Evolutionary conservation across 768 basidiomycete genomes (phyloP), one percentile per base, ranked within the genome.

Genomic region (Cystobasidium onofrii): DNA sequence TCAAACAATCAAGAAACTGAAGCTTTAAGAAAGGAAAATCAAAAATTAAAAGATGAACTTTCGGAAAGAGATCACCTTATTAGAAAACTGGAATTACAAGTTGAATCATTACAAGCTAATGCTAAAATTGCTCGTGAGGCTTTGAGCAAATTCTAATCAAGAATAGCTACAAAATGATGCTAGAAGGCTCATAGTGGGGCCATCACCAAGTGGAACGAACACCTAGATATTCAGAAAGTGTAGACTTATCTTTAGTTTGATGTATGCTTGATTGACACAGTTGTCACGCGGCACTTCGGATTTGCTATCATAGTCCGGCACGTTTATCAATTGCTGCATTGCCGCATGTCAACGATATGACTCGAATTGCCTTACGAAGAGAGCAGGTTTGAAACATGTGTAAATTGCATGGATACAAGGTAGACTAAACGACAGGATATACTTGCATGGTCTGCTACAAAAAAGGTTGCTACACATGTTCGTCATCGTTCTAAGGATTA

Each of bases 1-100:
- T 12, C 23, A 29, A 50, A 52, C 55, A 55, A 34, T 65, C 39
- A 29, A 31, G 73, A 75, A 63, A 27, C 72, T 2, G 62, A 75
- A 0, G 80, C 74, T 27, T 80, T 86, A 17, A 79, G 81, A 74
- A 82, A 83, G 29, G 89, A 92, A 79, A 91, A 90, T 76, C 83
- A 83, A 0, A 84, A 83, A 1, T 84, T 93, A 67, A 85, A 80
- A 15, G 80, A 81, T 1, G 89, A 91, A 77, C 84, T 94, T 55
- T 85, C 90, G 33, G 91, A 91, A 29, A 88, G 90, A 39, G 85
- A 89, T 44, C 87, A 88, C 81, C 87, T 89, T 83, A 92, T 94
- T 66, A 84, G 92, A 73, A 88, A 88, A 33, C 57, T 75, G 4
- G 74, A 75, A 55, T 23, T 75, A 20, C 71, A 75, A 36, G 41